These are phyloP conservation scores for Vicia sativa DNA, from an alignment of 306 rosid genomes.

Conservation along the genomic window DNA sequence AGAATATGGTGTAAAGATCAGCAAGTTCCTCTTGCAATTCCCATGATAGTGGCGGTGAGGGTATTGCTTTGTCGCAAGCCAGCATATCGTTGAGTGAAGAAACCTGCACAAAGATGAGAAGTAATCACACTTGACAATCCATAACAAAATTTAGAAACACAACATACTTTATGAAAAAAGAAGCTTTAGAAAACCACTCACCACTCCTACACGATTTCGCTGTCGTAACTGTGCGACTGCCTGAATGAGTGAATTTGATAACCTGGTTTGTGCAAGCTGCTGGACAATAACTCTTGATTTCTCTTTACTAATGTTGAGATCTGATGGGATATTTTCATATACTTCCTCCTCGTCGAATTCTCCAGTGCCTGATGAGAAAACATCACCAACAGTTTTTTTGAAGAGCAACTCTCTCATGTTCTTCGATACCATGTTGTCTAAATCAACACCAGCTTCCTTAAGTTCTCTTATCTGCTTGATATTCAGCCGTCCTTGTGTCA, in stretches of 20 bases:
- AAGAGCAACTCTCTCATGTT: slow-evolving; percentile 83
- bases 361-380: slow-evolving; percentile 97
- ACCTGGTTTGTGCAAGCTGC: slow-evolving; percentile 73
- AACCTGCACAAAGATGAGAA: slow-evolving; percentile 41
- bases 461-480: slow-evolving; percentile 95
- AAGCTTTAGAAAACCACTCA: slow-evolving; percentile 36
- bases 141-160: slow-evolving; percentile 17
- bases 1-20: slow-evolving; percentile 71
- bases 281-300: slow-evolving; percentile 69
- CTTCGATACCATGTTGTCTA: slow-evolving; percentile 83
- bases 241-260: slow-evolving; percentile 84
- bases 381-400: slow-evolving; percentile 85
- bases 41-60: slow-evolving; percentile 47
- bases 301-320: slow-evolving; percentile 76
- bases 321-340: slow-evolving; percentile 77
- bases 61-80: slow-evolving; percentile 56
- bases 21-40: slow-evolving; percentile 76
- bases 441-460: slow-evolving; percentile 73
- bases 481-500: slow-evolving; percentile 81
- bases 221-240: slow-evolving; percentile 85
- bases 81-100: slow-evolving; percentile 53
- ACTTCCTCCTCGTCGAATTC: slow-evolving; percentile 96
- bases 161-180: neutral
- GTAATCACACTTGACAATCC: slow-evolving; percentile 12
- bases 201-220: slow-evolving; percentile 80